Evolutionary conservation across 2,329 filamentous ascomycete species (phyloP).

Genomic region (Alternaria incomplexa): DNA sequence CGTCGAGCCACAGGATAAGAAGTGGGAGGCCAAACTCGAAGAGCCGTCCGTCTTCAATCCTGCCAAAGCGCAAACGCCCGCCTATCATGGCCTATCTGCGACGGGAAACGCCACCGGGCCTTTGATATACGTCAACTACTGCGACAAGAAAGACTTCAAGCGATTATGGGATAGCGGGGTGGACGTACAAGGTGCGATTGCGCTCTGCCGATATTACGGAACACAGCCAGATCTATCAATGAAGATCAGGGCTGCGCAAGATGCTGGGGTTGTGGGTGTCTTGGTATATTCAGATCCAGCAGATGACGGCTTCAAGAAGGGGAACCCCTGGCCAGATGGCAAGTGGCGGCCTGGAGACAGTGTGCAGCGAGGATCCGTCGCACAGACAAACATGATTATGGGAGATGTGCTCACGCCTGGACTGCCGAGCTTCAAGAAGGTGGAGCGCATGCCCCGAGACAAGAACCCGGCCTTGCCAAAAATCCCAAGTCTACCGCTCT

Average conservation of each 20-base stretch:
- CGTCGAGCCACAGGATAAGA: constrained; percentile 69
- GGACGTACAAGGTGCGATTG: constrained; percentile 78
- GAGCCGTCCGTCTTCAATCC: constrained; percentile 75
- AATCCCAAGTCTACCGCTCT: constrained; percentile 88
- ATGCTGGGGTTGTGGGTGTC: constrained; percentile 84
- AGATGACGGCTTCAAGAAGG: constrained; percentile 80
- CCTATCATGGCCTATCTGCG: constrained; percentile 89
- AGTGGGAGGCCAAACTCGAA: constrained; percentile 83
- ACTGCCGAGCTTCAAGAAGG: constrained; percentile 72
- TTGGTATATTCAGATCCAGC: constrained; percentile 91
- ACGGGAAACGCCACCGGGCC: constrained; percentile 85
- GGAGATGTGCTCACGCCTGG: constrained; percentile 94
- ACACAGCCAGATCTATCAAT: constrained; percentile 73
- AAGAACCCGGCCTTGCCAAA: constrained; percentile 75
- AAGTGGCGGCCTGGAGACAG: constrained; percentile 81
- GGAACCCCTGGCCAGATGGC: constrained; percentile 75
- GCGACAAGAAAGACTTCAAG: constrained; percentile 82
- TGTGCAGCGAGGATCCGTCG: constrained; percentile 82
- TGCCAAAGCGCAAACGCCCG: constrained; percentile 67
- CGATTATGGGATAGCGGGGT: constrained; percentile 73
- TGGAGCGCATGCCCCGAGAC: constrained; percentile 70
- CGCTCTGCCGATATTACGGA: constrained; percentile 80
- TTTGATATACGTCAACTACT: constrained; percentile 91
- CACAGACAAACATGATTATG: constrained; percentile 79
- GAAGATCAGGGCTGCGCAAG: constrained; percentile 89